Base-by-base conservation (phyloP, 495 filamentous ascomycete genomes). In the Aspergillus nanangensis region DNA sequence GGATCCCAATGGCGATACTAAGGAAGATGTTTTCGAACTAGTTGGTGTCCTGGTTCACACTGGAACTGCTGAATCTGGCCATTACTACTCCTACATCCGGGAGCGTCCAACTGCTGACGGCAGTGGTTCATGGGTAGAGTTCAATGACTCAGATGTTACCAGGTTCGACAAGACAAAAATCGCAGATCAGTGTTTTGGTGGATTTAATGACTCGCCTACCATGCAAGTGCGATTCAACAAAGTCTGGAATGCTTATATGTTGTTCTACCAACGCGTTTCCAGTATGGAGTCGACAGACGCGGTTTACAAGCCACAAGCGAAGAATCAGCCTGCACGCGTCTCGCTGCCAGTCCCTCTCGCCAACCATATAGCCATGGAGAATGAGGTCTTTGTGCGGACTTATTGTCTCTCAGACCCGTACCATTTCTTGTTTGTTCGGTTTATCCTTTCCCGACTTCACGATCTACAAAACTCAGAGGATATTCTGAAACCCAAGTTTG, bases 61-160 rank as follows among this genome's bases (percentile, higher is more conserved):
- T 24, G 93, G 93, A 18, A 95, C 86, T 10, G 90, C 93, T 13
- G 90, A 97, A 61, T 90, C 88, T 13, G 93, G 93, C 0, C 93
- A 99, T 62, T 99, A 99, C 63, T 97, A 96, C 64, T 96, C 93
- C 0, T 97, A 86, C 65, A 86, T 92, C 42, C 86, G 89, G 17
- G 86, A 95, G 61, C 77, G 90, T 20, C 84, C 89, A 4, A 74
- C 77, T 3, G 66, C 63, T 17, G 67, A 64, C 19, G 51, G 61
- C 1, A 67, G 64, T 19, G 70, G 76, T 2, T 71, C 58, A 3
- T 99, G 93, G 93, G 76, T 96, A 18, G 85, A 95, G 57, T 96
- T 95, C 66, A 96, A 99, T 53, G 93, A 99, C 58, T 84, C 87
- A 4, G 76, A 81, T 42, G 90, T 95, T 17, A 81, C 69, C 27